phyloP scores from a whole-genome alignment of 2,329 filamentous ascomycete genomes.

The Colletotrichum gigasporum region DNA sequence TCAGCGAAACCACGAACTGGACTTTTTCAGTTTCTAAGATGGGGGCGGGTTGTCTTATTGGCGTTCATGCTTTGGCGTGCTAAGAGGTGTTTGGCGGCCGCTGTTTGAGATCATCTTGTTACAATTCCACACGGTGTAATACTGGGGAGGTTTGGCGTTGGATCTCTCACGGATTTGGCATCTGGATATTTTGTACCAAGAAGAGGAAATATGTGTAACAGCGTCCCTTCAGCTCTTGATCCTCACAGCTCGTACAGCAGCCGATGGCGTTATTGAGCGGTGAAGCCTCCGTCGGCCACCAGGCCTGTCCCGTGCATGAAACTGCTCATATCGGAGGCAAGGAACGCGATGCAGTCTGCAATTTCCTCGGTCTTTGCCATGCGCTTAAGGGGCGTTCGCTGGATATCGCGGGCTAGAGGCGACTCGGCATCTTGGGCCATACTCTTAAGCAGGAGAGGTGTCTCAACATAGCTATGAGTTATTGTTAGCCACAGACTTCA shows the following conservation, averaged over 20 bases:
- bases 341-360: slow-evolving; percentile 59
- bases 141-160: too few species aligned
- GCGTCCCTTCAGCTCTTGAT: too few species aligned
- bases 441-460: slow-evolving; percentile 45
- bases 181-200: too few species aligned
- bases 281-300: slow-evolving; percentile 57
- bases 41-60: too few species aligned
- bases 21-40: slow-evolving; percentile 48
- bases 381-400: slow-evolving; percentile 56
- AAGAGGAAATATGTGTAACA: too few species aligned
- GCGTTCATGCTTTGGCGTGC: too few species aligned
- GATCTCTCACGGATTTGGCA: too few species aligned
- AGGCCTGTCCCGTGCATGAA: slow-evolving; percentile 60
- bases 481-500: not conserved
- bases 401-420: slow-evolving; percentile 49
- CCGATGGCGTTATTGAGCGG: slow-evolving; percentile 39
- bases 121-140: too few species aligned
- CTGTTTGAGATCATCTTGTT: too few species aligned
- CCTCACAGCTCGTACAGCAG: too few species aligned
- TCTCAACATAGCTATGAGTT: slow-evolving; percentile 50
- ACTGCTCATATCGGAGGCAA: slow-evolving; percentile 62
- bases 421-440: slow-evolving; percentile 37
- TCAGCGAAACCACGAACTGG: slow-evolving; percentile 47
- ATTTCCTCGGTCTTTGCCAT: slow-evolving; percentile 61
- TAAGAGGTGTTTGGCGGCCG: too few species aligned